These are phyloP conservation scores for Pyricularia sp. DNA, from an alignment of 2,329 filamentous ascomycete species.

Conservation along the genomic window DNA sequence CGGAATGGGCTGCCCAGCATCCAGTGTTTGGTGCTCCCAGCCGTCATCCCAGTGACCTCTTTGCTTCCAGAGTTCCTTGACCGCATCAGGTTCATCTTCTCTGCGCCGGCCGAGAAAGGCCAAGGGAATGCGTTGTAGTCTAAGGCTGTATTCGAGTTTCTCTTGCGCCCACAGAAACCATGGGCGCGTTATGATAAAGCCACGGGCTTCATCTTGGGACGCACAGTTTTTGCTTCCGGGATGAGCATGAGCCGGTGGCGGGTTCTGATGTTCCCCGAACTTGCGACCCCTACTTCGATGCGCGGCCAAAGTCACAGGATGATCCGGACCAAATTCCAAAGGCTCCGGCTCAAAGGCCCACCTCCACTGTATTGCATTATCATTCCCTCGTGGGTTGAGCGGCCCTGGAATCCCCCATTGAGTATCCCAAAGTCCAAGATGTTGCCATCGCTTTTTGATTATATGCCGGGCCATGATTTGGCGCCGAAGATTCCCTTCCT, in stretches of 20 bases:
- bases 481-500: background rate
- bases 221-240: background rate
- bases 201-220: background rate
- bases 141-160: background rate
- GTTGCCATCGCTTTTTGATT: background rate
- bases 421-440: conserved; percentile 1
- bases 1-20: background rate
- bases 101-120: background rate
- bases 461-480: background rate
- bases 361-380: background rate
- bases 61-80: background rate
- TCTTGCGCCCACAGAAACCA: background rate
- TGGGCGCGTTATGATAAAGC: background rate
- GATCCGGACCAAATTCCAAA: background rate
- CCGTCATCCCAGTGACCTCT: background rate
- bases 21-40: background rate
- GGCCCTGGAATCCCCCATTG: background rate
- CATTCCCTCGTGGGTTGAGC: background rate
- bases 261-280: background rate
- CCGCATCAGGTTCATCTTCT: background rate
- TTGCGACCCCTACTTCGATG: background rate
- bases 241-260: background rate
- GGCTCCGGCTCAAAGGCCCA: background rate
- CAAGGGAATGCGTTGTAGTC: background rate
- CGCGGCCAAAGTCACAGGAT: background rate